Conservation (phyloP, 1,284 basidiomycete genomes). For the Microbotryum silenes-acaulis region DNA sequence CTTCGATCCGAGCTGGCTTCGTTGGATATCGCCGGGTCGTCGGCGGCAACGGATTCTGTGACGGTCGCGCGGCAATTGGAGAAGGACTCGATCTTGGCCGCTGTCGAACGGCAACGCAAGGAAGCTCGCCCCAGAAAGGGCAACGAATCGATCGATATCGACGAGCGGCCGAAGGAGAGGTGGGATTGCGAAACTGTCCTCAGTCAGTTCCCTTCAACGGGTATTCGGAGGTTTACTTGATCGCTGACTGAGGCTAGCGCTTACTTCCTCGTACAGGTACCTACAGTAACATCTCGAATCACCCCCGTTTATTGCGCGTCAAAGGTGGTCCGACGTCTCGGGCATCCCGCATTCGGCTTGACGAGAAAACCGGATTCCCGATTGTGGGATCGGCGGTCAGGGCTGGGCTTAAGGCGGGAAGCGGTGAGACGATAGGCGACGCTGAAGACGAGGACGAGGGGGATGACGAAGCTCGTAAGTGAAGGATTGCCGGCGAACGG, state of each 20-base stretch:
- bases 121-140: constrained; percentile 29
- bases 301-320: constrained; percentile 72
- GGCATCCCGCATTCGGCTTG: constrained; percentile 56
- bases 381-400: constrained; percentile 42
- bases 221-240: neutral
- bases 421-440: constrained; percentile 26
- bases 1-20: constrained; percentile 69
- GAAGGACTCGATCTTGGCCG: constrained; percentile 43
- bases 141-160: neutral
- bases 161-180: constrained; percentile 50
- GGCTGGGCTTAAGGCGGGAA: constrained; percentile 26
- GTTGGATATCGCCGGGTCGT: constrained; percentile 24
- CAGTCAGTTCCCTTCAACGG: constrained; percentile 50
- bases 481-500: no score
- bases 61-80: constrained; percentile 28
- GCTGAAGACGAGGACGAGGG: constrained; percentile 20
- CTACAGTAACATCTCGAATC: constrained; percentile 89
- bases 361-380: constrained; percentile 68
- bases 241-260: neutral
- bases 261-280: constrained; percentile 54
- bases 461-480: constrained; percentile 27
- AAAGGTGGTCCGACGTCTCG: constrained; percentile 41
- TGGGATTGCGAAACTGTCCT: constrained; percentile 96
- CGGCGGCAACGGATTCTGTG: constrained; percentile 42
- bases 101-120: constrained; percentile 32